These are phyloP conservation scores for Sclerotinia borealis DNA, from an alignment of 2,329 filamentous ascomycete genomes.

Conservation along the genomic window DNA sequence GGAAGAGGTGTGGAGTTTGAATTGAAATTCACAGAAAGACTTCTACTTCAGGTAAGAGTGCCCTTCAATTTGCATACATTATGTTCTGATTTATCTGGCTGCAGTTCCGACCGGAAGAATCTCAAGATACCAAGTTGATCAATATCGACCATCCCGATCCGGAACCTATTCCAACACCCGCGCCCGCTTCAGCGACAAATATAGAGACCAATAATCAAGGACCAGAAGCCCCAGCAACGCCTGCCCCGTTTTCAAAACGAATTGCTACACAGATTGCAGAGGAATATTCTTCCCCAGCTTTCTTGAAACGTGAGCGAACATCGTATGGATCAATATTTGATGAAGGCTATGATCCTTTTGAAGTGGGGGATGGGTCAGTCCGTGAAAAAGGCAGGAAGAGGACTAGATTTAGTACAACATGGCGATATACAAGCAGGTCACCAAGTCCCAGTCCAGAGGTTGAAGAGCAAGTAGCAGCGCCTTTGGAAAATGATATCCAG, in stretches of 20 bases:
- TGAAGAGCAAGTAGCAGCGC: constrained; percentile 14
- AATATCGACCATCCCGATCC: constrained; percentile 43
- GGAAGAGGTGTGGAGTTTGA: constrained; percentile 53
- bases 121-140: constrained; percentile 43
- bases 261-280: constrained; percentile 36
- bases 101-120: constrained; percentile 43
- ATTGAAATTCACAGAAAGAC: constrained; percentile 46
- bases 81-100: constrained; percentile 26
- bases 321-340: constrained; percentile 65
- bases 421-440: constrained; percentile 68
- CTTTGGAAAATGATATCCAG: constrained; percentile 6
- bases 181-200: constrained; percentile 20
- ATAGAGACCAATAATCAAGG: constrained; percentile 12
- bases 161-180: constrained; percentile 21
- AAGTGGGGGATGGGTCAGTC: constrained; percentile 57
- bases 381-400: constrained; percentile 61
- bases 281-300: constrained; percentile 73
- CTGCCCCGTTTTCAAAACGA: constrained; percentile 21
- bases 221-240: constrained; percentile 22
- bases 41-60: constrained; percentile 42
- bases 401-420: constrained; percentile 60
- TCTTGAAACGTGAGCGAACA: constrained; percentile 63
- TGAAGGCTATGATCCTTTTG: constrained; percentile 58
- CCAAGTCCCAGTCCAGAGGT: constrained; percentile 54
- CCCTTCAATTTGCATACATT: background rate